These are phyloP conservation scores for Ricinus communis DNA, from an alignment of 345 rosid genomes.

Conservation along the genomic window DNA sequence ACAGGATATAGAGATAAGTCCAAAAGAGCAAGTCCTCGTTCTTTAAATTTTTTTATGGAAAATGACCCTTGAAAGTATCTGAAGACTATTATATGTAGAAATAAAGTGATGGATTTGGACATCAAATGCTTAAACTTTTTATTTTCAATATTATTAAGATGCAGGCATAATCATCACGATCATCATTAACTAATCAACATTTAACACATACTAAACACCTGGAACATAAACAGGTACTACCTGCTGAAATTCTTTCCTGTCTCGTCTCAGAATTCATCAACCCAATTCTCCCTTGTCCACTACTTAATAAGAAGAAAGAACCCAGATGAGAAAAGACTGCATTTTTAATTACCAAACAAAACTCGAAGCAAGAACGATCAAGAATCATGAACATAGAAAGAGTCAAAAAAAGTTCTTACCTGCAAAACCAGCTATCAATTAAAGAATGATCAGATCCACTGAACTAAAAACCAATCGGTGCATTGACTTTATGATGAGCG, in stretches of 20 bases:
- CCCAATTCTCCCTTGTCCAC: too few species aligned
- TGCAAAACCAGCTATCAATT: conserved; percentile 6
- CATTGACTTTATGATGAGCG: conserved; percentile 38
- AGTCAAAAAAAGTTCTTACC: conserved; percentile 1
- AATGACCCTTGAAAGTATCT: not conserved
- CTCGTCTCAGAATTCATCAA: too few species aligned
- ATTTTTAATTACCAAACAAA: not conserved
- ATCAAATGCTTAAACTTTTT: too few species aligned
- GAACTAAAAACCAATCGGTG: conserved; percentile 26
- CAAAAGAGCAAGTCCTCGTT: too few species aligned
- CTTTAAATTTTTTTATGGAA: too few species aligned
- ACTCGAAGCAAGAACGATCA: not conserved
- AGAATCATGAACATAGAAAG: not conserved
- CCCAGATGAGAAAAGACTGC: conserved; percentile 18
- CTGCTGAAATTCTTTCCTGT: too few species aligned
- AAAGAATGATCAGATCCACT: conserved; percentile 22
- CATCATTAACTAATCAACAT: too few species aligned
- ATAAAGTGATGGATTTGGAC: too few species aligned
- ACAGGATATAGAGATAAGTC: conserved; percentile 4
- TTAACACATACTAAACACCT: too few species aligned
- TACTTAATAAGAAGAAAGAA: too few species aligned
- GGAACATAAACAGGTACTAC: too few species aligned
- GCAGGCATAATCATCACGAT: conserved; percentile 14
- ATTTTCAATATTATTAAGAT: conserved; percentile 2
- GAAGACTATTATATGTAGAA: too few species aligned